A percentile compares a stretch with the other conserved stretches of the same genome.
Evolutionary conservation across 2,329 filamentous ascomycete genomes (phyloP).

Genomic region (Thermothelomyces thermophilus): DNA sequence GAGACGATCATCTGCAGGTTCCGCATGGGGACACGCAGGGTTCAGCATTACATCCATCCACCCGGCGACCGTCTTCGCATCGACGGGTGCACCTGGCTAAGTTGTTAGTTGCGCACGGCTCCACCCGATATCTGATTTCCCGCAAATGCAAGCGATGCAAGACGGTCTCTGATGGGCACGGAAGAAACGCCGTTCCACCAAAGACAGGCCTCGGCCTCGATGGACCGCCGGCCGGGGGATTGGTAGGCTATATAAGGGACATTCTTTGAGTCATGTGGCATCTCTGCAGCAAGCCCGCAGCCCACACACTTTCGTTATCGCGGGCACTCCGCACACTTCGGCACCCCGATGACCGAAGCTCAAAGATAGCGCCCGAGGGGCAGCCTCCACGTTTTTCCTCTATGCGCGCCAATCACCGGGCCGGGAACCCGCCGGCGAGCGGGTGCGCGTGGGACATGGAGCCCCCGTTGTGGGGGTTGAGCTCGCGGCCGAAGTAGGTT

Average conservation of each 20-base stretch:
- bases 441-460: not conserved
- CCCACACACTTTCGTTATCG: not conserved
- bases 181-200: slow-evolving; percentile 7
- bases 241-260: slow-evolving; percentile 2
- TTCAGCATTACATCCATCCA: not conserved
- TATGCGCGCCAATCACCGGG: slow-evolving; percentile 15
- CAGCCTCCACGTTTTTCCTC: not conserved
- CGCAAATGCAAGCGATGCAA: not conserved
- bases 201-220: slow-evolving; percentile 7
- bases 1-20: not conserved
- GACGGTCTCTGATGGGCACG: slow-evolving; percentile 6
- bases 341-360: slow-evolving; percentile 15
- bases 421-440: not conserved
- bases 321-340: slow-evolving; percentile 7
- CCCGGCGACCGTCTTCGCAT: not conserved
- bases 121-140: not conserved
- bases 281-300: not conserved
- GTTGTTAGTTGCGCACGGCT: slow-evolving; percentile 4
- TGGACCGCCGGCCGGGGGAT: not conserved
- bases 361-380: slow-evolving; percentile 4
- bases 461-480: not conserved
- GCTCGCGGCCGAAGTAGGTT: not conserved
- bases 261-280: slow-evolving; percentile 4
- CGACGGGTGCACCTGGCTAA: not conserved
- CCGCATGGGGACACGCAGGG: slow-evolving; percentile 2